Evolutionary conservation across 768 basidiomycete species (phyloP).

Genomic region (Calvatia gigantea): DNA sequence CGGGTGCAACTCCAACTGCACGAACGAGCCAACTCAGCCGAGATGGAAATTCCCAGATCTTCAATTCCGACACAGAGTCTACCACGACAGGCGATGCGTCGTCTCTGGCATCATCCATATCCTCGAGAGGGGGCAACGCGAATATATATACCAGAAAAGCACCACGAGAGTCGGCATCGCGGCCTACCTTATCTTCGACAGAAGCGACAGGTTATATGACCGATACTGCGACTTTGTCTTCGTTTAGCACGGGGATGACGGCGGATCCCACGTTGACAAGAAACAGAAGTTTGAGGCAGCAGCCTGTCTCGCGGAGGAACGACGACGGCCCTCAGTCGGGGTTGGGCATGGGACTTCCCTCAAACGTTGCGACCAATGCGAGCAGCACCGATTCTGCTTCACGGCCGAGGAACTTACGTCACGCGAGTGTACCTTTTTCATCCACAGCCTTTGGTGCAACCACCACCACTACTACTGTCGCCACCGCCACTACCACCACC

Average conservation of each 20-base stretch:
- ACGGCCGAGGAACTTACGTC: background rate
- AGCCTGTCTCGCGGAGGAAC: background rate
- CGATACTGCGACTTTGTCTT: background rate
- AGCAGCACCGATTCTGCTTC: background rate
- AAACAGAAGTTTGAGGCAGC: background rate
- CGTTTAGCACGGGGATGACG: background rate
- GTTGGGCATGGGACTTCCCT: background rate
- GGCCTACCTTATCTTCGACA: background rate
- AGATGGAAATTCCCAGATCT: slow-evolving; percentile 6
- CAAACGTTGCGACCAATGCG: background rate
- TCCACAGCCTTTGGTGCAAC: no score
- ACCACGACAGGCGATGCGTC: background rate
- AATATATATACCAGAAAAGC: background rate
- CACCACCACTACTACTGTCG: background rate
- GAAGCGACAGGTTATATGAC: slow-evolving; percentile 1
- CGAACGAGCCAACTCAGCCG: slow-evolving; percentile 2
- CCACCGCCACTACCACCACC: background rate
- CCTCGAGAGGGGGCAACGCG: background rate
- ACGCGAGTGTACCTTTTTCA: background rate
- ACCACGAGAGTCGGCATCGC: background rate
- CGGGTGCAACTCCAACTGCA: background rate
- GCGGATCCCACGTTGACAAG: background rate
- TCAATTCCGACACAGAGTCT: background rate
- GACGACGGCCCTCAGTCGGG: background rate
- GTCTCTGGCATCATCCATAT: background rate